phyloP scores from a whole-genome alignment of 2,329 filamentous ascomycete genomes.

The Phyllosticta ampelicida region DNA sequence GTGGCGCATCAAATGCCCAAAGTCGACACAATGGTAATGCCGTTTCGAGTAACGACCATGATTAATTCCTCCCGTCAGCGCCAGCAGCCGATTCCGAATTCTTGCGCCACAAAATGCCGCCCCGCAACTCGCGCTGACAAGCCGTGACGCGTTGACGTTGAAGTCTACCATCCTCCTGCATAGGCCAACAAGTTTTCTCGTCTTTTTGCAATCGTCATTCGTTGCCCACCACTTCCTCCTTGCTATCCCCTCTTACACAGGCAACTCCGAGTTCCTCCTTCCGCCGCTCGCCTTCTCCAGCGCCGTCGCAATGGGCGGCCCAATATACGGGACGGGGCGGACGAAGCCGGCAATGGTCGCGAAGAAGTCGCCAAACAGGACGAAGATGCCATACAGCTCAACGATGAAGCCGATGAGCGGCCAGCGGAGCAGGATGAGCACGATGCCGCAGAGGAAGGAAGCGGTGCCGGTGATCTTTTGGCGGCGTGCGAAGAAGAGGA shows the following conservation, averaged over 20 bases:
- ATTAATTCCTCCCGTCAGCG: neutral
- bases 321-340: slow-evolving; percentile 71
- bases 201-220: neutral
- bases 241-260: slow-evolving; percentile 44
- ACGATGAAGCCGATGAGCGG: slow-evolving; percentile 81
- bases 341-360: slow-evolving; percentile 85
- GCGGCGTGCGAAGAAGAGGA: slow-evolving; percentile 85
- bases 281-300: slow-evolving; percentile 62
- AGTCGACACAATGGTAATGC: too few relatives aligned
- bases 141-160: neutral
- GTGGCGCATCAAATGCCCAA: neutral
- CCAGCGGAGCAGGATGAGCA: slow-evolving; percentile 82
- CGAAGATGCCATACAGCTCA: slow-evolving; percentile 84
- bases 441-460: slow-evolving; percentile 73
- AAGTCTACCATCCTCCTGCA: neutral
- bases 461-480: slow-evolving; percentile 88
- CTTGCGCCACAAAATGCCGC: neutral
- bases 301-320: slow-evolving; percentile 68
- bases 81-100: neutral
- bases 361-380: slow-evolving; percentile 93
- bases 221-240: neutral
- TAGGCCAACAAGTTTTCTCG: neutral
- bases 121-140: neutral
- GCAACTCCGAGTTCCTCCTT: slow-evolving; percentile 64
- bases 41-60: neutral